Conservation (phyloP, 2,329 filamentous ascomycete species). For the Monosporascus sp. region DNA sequence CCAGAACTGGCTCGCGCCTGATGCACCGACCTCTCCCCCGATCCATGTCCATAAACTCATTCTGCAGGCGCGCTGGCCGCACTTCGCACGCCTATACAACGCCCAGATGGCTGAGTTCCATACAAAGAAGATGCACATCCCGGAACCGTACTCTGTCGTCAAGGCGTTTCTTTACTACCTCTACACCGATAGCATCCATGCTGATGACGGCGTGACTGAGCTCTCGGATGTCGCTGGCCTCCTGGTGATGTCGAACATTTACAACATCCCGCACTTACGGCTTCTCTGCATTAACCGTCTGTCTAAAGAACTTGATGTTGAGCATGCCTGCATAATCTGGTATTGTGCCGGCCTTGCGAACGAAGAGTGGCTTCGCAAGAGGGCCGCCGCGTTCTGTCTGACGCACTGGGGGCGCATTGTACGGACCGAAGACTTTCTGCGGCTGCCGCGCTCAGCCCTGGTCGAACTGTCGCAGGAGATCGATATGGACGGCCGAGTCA, state of each 20-base stretch:
- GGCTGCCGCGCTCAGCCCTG: conserved; percentile 70
- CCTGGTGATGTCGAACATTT: conserved; percentile 95
- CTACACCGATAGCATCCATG: conserved; percentile 86
- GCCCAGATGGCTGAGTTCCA: conserved; percentile 98
- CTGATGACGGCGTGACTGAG: conserved; percentile 67
- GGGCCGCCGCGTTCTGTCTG: conserved; percentile 83
- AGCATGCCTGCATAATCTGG: conserved; percentile 94
- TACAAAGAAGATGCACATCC: conserved; percentile 95
- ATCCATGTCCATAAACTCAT: conserved; percentile 97
- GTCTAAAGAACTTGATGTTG: conserved; percentile 84
- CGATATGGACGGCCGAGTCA: conserved; percentile 84
- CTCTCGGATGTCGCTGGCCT: conserved; percentile 87
- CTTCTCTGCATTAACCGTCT: conserved; percentile 87
- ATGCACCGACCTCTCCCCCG: conserved; percentile 66
- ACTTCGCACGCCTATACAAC: conserved; percentile 87
- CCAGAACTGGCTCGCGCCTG: conserved; percentile 55
- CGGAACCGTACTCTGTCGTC: conserved; percentile 90
- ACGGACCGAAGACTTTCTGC: conserved; percentile 79
- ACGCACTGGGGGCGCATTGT: conserved; percentile 94
- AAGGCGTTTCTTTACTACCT: conserved; percentile 94
- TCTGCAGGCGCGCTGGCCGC: conserved; percentile 90
- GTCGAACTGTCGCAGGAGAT: conserved; percentile 92
- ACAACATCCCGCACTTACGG: conserved; percentile 90
- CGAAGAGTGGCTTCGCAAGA: conserved; percentile 88
- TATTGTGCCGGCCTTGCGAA: conserved; percentile 85